Base-by-base conservation (phyloP, 495 filamentous ascomycete species). In the Pyrenopolyporus hunteri region DNA sequence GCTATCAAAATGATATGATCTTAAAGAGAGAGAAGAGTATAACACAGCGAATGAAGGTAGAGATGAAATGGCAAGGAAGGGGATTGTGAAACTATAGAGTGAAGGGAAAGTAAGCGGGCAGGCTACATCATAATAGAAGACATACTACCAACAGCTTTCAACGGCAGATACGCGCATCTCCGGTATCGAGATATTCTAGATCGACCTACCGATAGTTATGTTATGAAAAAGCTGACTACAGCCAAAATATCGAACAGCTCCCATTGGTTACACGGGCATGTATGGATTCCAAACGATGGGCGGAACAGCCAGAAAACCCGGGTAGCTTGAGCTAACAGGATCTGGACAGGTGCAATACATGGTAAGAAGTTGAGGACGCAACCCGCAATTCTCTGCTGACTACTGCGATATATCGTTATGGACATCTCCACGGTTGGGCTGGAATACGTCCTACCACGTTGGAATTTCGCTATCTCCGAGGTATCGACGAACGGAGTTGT, bases 141-240 rank as follows among this genome's bases (percentile, higher is more conserved):
- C 11, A 13, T 49, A 22, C 9, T 42, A 48, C 29, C 35, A 14
- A 32, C 3, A 1, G 8, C 14, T 25, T 4, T 17, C 1, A 20
- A 60, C 52, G 45, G 9, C 51, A 57, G 51, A 57, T 20, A 52
- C 26, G 16, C 53, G 56, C 63, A 66, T 66, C 63, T 66, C 63
- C 63, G 63, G 51, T 16, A 17, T 33, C 36, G 33, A 57, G 39
- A 22, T 46, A 43, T 26, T 51, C 37, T 26, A 33, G 23, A 52
- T 20, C n/a, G 25, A 50, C 29, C 20, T 50, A 59, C 50, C 39
- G 36, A 52, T 51, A 60, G 39, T 53, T 51, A 46, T 22, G 25
- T n/a, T n/a, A n/a, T n/a, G n/a, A n/a, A 26, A 13, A 55, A 17
- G 44, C 50, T 56, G 62, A 65, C 56, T 51, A 59, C 35, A 60